A percentile compares a stretch with the other conserved stretches of the same genome.
phyloP scores from a whole-genome alignment of 352 stramenopile species.

The Pythium chondricola region DNA sequence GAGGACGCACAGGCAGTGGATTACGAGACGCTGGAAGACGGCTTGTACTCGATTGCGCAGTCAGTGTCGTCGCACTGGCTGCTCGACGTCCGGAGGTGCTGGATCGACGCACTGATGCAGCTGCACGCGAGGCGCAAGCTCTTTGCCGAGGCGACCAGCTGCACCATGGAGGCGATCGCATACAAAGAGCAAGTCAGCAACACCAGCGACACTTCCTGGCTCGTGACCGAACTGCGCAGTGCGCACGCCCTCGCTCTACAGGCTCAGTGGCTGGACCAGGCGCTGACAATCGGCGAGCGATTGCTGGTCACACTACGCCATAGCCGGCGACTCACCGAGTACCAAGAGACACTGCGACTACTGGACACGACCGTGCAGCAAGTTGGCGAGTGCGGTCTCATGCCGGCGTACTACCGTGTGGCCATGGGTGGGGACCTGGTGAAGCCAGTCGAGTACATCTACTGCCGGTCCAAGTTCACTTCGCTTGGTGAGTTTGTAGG shows the following conservation, averaged over 20 bases:
- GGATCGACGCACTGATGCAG: conserved; percentile 50
- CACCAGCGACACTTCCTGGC: conserved; percentile 12
- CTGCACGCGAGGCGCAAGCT: conserved; percentile 35
- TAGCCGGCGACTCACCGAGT: conserved; percentile 31
- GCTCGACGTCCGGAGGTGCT: conserved; percentile 47
- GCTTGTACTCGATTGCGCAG: conserved; percentile 31
- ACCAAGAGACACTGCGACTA: conserved; percentile 39
- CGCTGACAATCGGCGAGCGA: conserved; percentile 49
- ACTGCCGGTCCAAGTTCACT: conserved; percentile 64
- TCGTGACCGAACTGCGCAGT: conserved; percentile 31
- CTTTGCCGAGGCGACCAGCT: conserved; percentile 57
- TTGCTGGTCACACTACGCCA: conserved; percentile 35
- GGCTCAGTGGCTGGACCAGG: conserved; percentile 42
- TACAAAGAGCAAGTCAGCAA: conserved; percentile 13
- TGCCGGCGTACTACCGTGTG: conserved; percentile 42
- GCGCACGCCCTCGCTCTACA: conserved; percentile 34
- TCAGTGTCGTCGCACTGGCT: conserved; percentile 56
- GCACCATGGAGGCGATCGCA: conserved; percentile 42
- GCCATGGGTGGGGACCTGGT: conserved; percentile 38
- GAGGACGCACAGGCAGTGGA: conserved; percentile 18
- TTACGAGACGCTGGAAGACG: conserved; percentile 67
- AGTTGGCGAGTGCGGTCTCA: conserved; percentile 10
- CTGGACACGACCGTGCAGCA: conserved; percentile 29
- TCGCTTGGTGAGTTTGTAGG: conserved; percentile 60
- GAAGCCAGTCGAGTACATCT: conserved; percentile 57